A percentile compares a stretch with the other conserved stretches of the same genome.
Conservation (phyloP, 1,284 basidiomycete genomes). For the Cutaneotrichosporon dermatis region DNA sequence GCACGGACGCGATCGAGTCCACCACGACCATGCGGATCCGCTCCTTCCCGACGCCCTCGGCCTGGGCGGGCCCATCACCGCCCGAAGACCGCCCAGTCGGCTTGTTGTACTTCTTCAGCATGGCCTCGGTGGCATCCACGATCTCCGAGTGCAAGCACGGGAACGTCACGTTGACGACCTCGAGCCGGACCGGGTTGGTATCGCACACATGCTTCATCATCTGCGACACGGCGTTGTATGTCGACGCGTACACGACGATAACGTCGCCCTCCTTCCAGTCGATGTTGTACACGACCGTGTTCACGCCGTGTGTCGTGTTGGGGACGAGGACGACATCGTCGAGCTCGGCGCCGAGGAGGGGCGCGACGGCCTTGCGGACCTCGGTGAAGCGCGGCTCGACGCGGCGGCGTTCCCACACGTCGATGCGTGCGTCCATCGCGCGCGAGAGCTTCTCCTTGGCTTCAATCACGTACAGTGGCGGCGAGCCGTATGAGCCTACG, state of each 20-base stretch:
- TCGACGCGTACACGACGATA: slow-evolving; percentile 57
- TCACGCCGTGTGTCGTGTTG: slow-evolving; percentile 64
- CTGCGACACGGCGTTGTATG: slow-evolving; percentile 61
- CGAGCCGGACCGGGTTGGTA: slow-evolving; percentile 55
- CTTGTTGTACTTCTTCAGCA: slow-evolving; percentile 44
- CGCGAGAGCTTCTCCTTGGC: slow-evolving; percentile 53
- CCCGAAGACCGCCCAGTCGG: background rate
- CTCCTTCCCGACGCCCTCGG: slow-evolving; percentile 25
- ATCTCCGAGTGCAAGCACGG: slow-evolving; percentile 63
- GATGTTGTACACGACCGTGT: slow-evolving; percentile 63
- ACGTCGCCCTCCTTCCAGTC: slow-evolving; percentile 56
- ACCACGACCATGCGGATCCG: slow-evolving; percentile 63
- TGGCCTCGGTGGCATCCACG: slow-evolving; percentile 54
- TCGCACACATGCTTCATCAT: slow-evolving; percentile 62
- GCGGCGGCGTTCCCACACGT: slow-evolving; percentile 57
- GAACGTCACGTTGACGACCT: slow-evolving; percentile 57
- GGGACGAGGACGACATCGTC: slow-evolving; percentile 64
- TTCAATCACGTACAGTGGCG: slow-evolving; percentile 59
- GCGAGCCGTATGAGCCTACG: slow-evolving; percentile 65
- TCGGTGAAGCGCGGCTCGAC: slow-evolving; percentile 51
- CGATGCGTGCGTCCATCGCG: slow-evolving; percentile 60
- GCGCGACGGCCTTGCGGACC: slow-evolving; percentile 56
- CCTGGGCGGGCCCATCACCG: slow-evolving; percentile 10
- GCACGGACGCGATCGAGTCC: slow-evolving; percentile 66
- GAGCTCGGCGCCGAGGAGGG: slow-evolving; percentile 57